phyloP scores from a whole-genome alignment of 306 rosid species.

The Arachis hypogaea region DNA sequence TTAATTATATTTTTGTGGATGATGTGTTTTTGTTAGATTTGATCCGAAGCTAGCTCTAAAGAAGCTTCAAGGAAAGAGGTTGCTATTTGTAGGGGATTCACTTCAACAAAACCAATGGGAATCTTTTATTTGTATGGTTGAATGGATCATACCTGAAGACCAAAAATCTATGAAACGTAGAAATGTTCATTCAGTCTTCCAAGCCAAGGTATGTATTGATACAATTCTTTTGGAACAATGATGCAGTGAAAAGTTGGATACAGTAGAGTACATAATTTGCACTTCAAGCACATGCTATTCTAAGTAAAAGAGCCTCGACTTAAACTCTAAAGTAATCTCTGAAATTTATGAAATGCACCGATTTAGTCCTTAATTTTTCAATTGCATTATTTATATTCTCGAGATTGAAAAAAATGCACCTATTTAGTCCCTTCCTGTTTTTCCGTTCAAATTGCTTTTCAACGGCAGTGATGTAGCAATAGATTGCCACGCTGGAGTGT shows the following conservation, averaged over 20 bases:
- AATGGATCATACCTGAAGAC: slow-evolving; percentile 67
- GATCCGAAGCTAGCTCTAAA: slow-evolving; percentile 62
- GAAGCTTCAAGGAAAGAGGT: slow-evolving; percentile 67
- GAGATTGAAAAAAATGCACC: too few relatives aligned
- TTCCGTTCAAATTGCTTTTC: too few relatives aligned
- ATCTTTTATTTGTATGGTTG: slow-evolving; percentile 81
- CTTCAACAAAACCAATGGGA: slow-evolving; percentile 88
- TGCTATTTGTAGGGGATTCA: slow-evolving; percentile 85
- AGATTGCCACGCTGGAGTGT: too few relatives aligned
- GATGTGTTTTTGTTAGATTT: slow-evolving; percentile 45
- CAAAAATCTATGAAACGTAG: slow-evolving; percentile 58
- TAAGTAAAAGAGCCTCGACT: too few relatives aligned
- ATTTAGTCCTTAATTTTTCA: too few relatives aligned
- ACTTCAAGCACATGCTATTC: neutral
- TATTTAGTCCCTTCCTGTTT: too few relatives aligned
- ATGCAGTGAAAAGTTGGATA: neutral
- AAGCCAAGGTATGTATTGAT: slow-evolving; percentile 56
- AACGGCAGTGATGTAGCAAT: too few relatives aligned
- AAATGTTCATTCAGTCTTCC: slow-evolving; percentile 62
- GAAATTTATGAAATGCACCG: too few relatives aligned
- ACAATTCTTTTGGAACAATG: neutral
- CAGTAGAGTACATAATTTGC: neutral
- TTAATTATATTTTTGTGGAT: neutral
- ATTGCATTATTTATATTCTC: too few relatives aligned
- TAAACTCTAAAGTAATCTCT: too few relatives aligned